phyloP scores from a whole-genome alignment of 345 rosid genomes.

The Salix udensis region DNA sequence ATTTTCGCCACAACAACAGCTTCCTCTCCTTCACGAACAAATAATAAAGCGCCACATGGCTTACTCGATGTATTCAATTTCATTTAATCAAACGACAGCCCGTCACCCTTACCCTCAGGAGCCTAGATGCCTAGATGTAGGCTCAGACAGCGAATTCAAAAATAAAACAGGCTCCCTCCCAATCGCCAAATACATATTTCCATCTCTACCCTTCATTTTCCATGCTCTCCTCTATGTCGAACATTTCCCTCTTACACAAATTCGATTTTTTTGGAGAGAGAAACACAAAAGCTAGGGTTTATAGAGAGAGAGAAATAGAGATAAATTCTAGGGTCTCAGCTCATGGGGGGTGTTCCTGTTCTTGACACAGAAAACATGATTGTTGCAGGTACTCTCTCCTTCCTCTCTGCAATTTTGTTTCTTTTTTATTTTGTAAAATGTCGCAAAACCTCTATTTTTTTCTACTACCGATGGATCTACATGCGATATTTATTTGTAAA shows the following conservation, averaged over 20 bases:
- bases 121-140: background rate
- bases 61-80: background rate
- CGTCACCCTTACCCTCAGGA: background rate
- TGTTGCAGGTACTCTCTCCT: constrained; percentile 12
- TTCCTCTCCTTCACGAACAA: background rate
- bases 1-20: background rate
- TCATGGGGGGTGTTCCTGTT: constrained; percentile 18
- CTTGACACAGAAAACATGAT: background rate
- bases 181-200: background rate
- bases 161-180: background rate
- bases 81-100: background rate
- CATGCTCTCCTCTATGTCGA: background rate
- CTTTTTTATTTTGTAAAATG: background rate
- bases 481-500: background rate
- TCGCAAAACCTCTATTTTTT: background rate
- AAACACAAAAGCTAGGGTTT: background rate
- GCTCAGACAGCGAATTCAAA: background rate
- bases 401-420: background rate
- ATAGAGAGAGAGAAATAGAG: background rate
- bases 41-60: background rate
- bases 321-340: constrained; percentile 9
- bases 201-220: background rate
- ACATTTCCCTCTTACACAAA: background rate
- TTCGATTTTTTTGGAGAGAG: background rate
- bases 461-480: background rate